Evolutionary conservation across 2,329 filamentous ascomycete species (phyloP).

Genomic region (Penicillium corylophilum): DNA sequence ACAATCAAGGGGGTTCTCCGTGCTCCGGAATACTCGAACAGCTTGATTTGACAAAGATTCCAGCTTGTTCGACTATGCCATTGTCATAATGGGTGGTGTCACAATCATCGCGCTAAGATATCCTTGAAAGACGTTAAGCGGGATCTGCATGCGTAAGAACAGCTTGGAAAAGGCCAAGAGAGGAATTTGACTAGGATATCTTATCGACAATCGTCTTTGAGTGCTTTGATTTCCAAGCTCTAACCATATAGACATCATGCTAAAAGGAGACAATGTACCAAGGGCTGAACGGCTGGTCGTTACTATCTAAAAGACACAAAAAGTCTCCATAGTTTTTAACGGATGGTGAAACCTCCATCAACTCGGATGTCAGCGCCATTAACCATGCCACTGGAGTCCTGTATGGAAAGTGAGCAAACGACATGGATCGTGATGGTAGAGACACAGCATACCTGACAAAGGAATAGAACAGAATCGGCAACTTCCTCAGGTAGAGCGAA

Average conservation of each 20-base stretch:
- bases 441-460: conserved; percentile 34
- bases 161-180: no score
- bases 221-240: neutral
- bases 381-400: conserved; percentile 44
- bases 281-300: neutral
- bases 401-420: neutral
- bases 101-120: no score
- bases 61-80: conserved; percentile 35
- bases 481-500: conserved; percentile 43
- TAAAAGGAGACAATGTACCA: neutral
- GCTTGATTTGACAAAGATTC: conserved; percentile 21
- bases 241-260: neutral
- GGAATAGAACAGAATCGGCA: conserved; percentile 39
- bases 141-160: no score
- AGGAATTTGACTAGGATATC: no score
- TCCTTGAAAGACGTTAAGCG: no score
- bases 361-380: conserved; percentile 43
- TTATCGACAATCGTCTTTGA: no score
- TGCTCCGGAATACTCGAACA: conserved; percentile 36
- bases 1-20: no score
- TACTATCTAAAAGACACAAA: neutral
- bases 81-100: conserved; percentile 46
- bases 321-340: conserved; percentile 9
- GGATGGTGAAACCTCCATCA: conserved; percentile 42
- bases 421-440: neutral